These are phyloP conservation scores for Arachis hypogaea DNA, from an alignment of 306 rosid species.

Conservation along the genomic window DNA sequence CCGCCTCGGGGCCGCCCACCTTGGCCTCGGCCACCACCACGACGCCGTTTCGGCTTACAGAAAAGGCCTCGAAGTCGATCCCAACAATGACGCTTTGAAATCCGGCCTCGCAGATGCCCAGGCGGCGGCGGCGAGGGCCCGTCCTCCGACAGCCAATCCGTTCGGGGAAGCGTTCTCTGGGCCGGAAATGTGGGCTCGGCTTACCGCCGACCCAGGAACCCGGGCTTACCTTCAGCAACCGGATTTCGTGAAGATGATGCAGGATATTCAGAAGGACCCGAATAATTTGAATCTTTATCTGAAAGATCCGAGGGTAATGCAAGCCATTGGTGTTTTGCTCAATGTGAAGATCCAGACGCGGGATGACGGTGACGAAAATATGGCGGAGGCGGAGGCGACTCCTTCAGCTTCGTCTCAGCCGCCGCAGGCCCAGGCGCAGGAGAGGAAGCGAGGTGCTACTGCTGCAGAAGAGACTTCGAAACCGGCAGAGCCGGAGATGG, in stretches of 20 bases:
- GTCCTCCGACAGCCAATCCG: constrained; percentile 50
- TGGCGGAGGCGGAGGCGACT: constrained; percentile 42
- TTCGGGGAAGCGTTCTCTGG: constrained; percentile 79
- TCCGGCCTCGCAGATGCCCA: constrained; percentile 71
- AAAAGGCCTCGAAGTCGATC: constrained; percentile 74
- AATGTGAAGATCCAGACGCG: constrained; percentile 62
- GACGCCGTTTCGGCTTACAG: constrained; percentile 69
- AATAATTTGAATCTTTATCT: constrained; percentile 56
- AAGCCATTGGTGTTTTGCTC: constrained; percentile 76
- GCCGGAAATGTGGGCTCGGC: constrained; percentile 86
- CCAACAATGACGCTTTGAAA: constrained; percentile 64
- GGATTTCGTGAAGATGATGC: constrained; percentile 78
- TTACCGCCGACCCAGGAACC: constrained; percentile 73
- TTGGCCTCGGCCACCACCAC: constrained; percentile 55
- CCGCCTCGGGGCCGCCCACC: constrained; percentile 80
- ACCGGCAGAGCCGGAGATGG: constrained; percentile 41
- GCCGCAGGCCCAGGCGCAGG: constrained; percentile 38
- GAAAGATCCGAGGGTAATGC: constrained; percentile 81
- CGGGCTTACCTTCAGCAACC: constrained; percentile 67
- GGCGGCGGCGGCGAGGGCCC: constrained; percentile 54
- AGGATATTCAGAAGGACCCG: constrained; percentile 80
- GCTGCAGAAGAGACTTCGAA: constrained; percentile 50
- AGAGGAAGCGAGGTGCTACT: constrained; percentile 49
- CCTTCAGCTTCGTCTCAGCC: neutral
- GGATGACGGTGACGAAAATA: constrained; percentile 36